Base-by-base conservation (phyloP, 106 monocot genomes). In the Amphibolis antarctica region DNA sequence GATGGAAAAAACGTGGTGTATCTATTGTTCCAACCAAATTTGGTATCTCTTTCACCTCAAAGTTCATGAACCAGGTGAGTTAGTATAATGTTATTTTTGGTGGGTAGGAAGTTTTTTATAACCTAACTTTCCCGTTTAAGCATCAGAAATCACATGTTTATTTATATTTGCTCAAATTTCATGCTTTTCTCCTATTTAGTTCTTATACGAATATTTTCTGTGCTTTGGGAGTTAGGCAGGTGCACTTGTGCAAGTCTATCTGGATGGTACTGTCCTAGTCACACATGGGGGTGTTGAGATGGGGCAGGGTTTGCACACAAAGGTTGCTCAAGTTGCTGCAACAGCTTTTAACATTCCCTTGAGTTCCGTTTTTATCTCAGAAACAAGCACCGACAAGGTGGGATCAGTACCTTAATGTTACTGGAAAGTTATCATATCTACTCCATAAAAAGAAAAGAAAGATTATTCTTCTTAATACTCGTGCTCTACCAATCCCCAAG, bases 221-320 rank as follows among this genome's bases (percentile, higher is more conserved):
- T n/a, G n/a, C n/a, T n/a, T n/a, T 60, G 18, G 15, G 19, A 22
- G 49, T 24, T 60, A 96, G 91, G 98, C 91, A 74, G 96, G 98
- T 64, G 90, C 98, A 69, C 87, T 98, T 53, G 98, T 98, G 45
- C 90, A 98, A 72, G 91, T 98, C 53, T 98, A 98, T 73, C 74
- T 79, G 62, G 98, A 98, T 75, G 98, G 98, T 12, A 83, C 74
- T 46, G 85, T 98, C 80, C 63, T 98, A 53, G 90, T 98, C 42
- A 91, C 98, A 64, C 98, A 98, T 85, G 98, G 98, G 19, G 98
- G 98, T 24, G 98, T 98, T 70, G 98, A 98, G 63, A 98, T 98
- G 98, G 98, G 98, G 45, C 98, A 98, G 67, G 98, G 98, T 46
- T 62, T 98, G 49, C 98, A 98, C 74, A 98, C 98, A 48, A 98